Percentiles rank a stretch among this genome's conserved stretches.
Conservation (phyloP, 257 asterid genomes). For the Solanum pennellii region DNA sequence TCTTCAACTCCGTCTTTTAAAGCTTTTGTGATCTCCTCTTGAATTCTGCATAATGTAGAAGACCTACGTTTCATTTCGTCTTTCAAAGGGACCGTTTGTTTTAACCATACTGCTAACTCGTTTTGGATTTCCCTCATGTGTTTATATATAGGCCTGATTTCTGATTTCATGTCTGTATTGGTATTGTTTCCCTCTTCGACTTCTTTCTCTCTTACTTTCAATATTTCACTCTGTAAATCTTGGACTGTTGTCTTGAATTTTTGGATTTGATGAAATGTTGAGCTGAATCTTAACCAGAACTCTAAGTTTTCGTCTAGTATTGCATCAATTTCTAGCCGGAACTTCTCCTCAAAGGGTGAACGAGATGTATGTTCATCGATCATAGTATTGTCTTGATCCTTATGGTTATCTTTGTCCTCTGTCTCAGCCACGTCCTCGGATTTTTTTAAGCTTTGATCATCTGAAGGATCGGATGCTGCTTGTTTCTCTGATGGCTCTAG, state of each 20-base stretch:
- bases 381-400: slow-evolving; percentile 1
- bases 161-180: slow-evolving; percentile 23
- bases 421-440: neutral
- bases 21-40: slow-evolving; percentile 38
- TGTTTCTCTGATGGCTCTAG: neutral
- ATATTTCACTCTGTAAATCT: slow-evolving; percentile 34
- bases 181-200: slow-evolving; percentile 9
- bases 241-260: slow-evolving; percentile 43
- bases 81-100: slow-evolving; percentile 23
- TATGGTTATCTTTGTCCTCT: neutral
- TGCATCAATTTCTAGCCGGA: slow-evolving; percentile 34
- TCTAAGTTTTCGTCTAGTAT: slow-evolving; percentile 41
- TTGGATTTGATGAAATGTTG: slow-evolving; percentile 35
- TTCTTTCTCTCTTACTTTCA: slow-evolving; percentile 17
- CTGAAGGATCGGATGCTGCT: neutral
- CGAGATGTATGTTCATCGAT: slow-evolving; percentile 11
- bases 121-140: slow-evolving; percentile 43
- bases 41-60: slow-evolving; percentile 25
- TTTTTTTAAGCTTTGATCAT: neutral
- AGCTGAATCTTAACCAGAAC: slow-evolving; percentile 64
- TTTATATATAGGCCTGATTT: slow-evolving; percentile 37
- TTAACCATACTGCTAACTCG: slow-evolving; percentile 33
- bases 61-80: slow-evolving; percentile 35
- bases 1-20: slow-evolving; percentile 34
- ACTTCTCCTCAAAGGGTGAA: slow-evolving; percentile 33